These are phyloP conservation scores for Didymella arachidicola DNA, from an alignment of 2,329 filamentous ascomycete species.

Conservation along the genomic window DNA sequence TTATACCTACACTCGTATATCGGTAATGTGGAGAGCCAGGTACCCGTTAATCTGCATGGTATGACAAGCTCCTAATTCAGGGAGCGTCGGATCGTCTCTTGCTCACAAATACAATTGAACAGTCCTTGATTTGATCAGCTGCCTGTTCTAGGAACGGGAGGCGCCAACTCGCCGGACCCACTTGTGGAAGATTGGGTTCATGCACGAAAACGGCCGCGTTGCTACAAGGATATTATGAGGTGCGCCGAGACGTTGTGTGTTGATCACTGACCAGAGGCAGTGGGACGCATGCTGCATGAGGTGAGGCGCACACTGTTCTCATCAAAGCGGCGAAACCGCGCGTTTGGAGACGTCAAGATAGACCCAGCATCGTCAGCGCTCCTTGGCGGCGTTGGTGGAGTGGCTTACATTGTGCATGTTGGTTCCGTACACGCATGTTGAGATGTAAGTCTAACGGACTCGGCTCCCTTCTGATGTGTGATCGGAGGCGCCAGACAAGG, in stretches of 20 bases:
- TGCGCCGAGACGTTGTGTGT: conserved; percentile 22
- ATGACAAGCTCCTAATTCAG: conserved; percentile 5
- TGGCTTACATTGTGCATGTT: conserved; percentile 8
- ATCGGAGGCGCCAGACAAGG: conserved; percentile 13
- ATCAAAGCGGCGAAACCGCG: conserved; percentile 1
- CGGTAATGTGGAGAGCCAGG: conserved; percentile 6
- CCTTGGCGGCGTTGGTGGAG: conserved; percentile 8
- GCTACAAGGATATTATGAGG: conserved; percentile 22
- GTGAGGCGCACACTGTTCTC: conserved; percentile 4
- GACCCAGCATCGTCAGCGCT: conserved; percentile 1
- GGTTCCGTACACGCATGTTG: conserved; percentile 9
- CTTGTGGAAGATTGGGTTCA: conserved; percentile 20
- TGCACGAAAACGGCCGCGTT: conserved; percentile 15
- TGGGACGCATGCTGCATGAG: conserved; percentile 17
- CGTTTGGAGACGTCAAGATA: conserved; percentile 1
- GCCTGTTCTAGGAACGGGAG: conserved; percentile 13
- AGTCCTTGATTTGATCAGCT: conserved; percentile 16
- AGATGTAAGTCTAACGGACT: background rate
- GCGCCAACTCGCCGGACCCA: conserved; percentile 18
- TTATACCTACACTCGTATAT: conserved; percentile 22
- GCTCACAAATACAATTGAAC: conserved; percentile 11
- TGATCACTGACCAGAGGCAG: conserved; percentile 20
- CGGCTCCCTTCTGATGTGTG: background rate
- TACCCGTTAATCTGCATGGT: conserved; percentile 5
- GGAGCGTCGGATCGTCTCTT: conserved; percentile 10